Percentiles rank a stretch among this genome's conserved stretches.
phyloP scores from a whole-genome alignment of 192 early-diverging fungal species.

The Coemansia javaensis region DNA sequence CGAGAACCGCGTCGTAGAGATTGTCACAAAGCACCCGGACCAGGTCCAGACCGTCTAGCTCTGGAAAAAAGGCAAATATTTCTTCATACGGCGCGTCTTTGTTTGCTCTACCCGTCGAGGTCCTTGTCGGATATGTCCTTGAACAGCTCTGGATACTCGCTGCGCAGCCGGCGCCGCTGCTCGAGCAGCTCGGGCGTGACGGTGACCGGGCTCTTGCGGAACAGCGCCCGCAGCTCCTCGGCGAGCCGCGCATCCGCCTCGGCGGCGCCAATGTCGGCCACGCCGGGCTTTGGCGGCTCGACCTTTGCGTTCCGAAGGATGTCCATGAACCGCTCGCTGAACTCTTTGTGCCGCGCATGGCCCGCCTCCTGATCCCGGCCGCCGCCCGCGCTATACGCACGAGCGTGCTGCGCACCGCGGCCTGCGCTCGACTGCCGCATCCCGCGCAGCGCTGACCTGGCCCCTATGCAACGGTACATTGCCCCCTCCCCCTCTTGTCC shows the following conservation, averaged over 20 bases:
- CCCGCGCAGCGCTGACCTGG: too few relatives aligned
- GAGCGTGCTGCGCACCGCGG: too few relatives aligned
- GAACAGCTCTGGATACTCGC: conserved; percentile 27
- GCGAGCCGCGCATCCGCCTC: conserved; percentile 15
- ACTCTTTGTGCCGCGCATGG: conserved; percentile 13
- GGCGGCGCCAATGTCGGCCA: neutral
- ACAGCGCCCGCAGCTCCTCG: conserved; percentile 4
- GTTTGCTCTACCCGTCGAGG: conserved; percentile 2
- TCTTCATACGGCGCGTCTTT: neutral
- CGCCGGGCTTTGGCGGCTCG: neutral
- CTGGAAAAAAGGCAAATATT: conserved; percentile 3
- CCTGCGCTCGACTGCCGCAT: too few relatives aligned
- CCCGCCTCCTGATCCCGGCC: too few relatives aligned
- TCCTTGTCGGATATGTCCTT: conserved; percentile 24
- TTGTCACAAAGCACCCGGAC: conserved; percentile 40
- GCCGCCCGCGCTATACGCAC: too few relatives aligned
- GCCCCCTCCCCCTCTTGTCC: neutral
- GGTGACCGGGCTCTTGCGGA: conserved; percentile 9
- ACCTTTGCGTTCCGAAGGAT: conserved; percentile 1
- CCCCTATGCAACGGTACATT: too few relatives aligned
- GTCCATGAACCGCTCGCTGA: conserved; percentile 11
- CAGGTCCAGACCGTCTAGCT: conserved; percentile 21
- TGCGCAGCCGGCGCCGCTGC: conserved; percentile 14
- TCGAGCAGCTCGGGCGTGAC: conserved; percentile 29
- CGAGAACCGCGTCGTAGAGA: conserved; percentile 23